These are phyloP conservation scores for Emericellopsis terricola DNA, from an alignment of 495 filamentous ascomycete genomes.

Conservation along the genomic window DNA sequence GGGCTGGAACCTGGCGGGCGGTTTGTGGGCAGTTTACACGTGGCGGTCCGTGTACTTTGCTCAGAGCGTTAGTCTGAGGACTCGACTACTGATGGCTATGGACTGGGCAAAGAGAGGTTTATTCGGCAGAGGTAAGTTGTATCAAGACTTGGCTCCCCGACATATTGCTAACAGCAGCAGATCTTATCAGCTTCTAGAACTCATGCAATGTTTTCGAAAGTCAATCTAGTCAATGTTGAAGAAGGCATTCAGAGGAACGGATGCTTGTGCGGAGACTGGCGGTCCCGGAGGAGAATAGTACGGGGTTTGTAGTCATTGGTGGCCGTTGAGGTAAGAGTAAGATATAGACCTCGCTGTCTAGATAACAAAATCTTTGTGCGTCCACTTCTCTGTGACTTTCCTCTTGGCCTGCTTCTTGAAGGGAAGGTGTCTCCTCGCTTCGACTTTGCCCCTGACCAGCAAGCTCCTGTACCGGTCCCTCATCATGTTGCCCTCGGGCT, in stretches of 20 bases:
- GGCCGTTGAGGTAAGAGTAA: too few species aligned
- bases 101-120: conserved; percentile 93
- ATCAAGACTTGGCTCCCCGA: too few species aligned
- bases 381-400: conserved; percentile 85
- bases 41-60: conserved; percentile 97
- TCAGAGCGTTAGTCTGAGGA: conserved; percentile 88
- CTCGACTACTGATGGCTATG: conserved; percentile 82
- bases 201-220: neutral
- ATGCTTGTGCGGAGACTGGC: too few species aligned
- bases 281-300: too few species aligned
- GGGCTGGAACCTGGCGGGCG: conserved; percentile 65
- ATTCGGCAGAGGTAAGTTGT: conserved; percentile 81
- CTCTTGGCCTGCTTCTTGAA: conserved; percentile 64
- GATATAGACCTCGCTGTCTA: conserved; percentile 3
- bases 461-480: conserved; percentile 83
- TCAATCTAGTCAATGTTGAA: neutral
- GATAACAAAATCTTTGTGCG: conserved; percentile 73
- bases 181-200: conserved; percentile 9
- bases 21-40: conserved; percentile 84
- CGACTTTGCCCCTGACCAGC: conserved; percentile 74
- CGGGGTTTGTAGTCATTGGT: too few species aligned
- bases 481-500: conserved; percentile 86
- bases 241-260: neutral
- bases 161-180: conserved; percentile 2
- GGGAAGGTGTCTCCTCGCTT: conserved; percentile 55